phyloP scores from a whole-genome alignment of 148 eudicot genomes.

The Fallopia convolvulus region DNA sequence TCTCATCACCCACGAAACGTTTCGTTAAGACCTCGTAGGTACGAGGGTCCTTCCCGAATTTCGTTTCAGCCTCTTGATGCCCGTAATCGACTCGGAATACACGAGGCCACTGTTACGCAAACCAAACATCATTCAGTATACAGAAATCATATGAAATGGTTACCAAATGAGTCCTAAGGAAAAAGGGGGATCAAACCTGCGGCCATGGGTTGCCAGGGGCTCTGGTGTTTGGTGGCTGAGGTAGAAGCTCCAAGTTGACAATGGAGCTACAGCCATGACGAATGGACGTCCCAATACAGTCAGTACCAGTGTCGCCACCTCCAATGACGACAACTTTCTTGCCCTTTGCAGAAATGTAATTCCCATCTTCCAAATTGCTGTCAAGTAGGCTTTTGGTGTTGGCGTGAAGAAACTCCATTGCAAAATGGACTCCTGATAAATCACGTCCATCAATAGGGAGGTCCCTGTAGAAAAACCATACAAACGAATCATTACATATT shows the following conservation, averaged over 20 bases:
- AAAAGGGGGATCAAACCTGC: slow-evolving; percentile 44
- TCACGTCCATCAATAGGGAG: slow-evolving; percentile 95
- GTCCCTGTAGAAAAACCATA: slow-evolving; percentile 44
- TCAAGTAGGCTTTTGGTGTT: slow-evolving; percentile 97
- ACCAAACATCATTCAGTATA: not conserved
- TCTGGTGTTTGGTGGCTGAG: slow-evolving; percentile 80
- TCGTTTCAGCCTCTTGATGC: slow-evolving; percentile 86
- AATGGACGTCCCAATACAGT: slow-evolving; percentile 97
- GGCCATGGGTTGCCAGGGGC: slow-evolving; percentile 99
- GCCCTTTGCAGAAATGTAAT: slow-evolving; percentile 87
- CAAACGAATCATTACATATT: not conserved
- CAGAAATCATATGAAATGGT: not conserved
- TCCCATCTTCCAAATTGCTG: slow-evolving; percentile 84
- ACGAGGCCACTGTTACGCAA: slow-evolving; percentile 81
- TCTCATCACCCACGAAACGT: slow-evolving; percentile 81
- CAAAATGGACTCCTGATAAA: slow-evolving; percentile 84
- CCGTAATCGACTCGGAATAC: slow-evolving; percentile 96
- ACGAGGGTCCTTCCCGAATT: slow-evolving; percentile 96
- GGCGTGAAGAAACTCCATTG: slow-evolving; percentile 97
- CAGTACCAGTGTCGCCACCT: slow-evolving; percentile 99
- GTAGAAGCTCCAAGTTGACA: slow-evolving; percentile 88
- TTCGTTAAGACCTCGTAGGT: slow-evolving; percentile 89
- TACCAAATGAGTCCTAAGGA: not conserved
- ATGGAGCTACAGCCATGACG: slow-evolving; percentile 83
- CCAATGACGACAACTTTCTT: slow-evolving; percentile 99